A percentile compares a stretch with the other conserved stretches of the same genome.
These are phyloP conservation scores for Rosa persica DNA, from an alignment of 306 rosid species.

Conservation along the genomic window DNA sequence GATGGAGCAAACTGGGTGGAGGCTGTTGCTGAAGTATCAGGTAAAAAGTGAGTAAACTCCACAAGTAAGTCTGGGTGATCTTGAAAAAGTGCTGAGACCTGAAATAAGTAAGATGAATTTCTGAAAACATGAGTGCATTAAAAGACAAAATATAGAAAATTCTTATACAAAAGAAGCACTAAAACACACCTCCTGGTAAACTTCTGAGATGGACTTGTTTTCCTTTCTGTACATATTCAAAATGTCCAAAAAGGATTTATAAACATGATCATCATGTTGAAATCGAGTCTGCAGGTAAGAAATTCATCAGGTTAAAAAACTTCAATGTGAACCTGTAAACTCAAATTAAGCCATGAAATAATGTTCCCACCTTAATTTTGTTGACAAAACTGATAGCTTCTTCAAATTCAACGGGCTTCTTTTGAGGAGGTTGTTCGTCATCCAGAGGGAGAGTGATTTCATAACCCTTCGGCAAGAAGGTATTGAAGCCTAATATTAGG, in stretches of 20 bases:
- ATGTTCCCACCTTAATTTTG: conserved; percentile 75
- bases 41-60: conserved; percentile 90
- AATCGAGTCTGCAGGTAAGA: conserved; percentile 74
- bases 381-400: conserved; percentile 96
- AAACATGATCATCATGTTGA: conserved; percentile 87
- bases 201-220: conserved; percentile 74
- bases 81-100: conserved; percentile 88
- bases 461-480: conserved; percentile 96
- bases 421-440: conserved; percentile 71
- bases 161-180: neutral
- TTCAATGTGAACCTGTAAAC: conserved; percentile 24
- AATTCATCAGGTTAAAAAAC: conserved; percentile 30
- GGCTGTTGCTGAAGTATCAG: conserved; percentile 66
- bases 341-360: conserved; percentile 21
- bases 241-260: conserved; percentile 92
- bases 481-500: conserved; percentile 91
- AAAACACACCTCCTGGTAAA: conserved; percentile 79
- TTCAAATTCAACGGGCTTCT: conserved; percentile 93
- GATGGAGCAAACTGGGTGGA: conserved; percentile 52
- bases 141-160: conserved; percentile 18
- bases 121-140: conserved; percentile 22
- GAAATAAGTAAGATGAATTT: conserved; percentile 32
- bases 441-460: conserved; percentile 92
- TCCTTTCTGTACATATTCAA: conserved; percentile 97
- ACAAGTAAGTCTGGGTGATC: conserved; percentile 81